These are phyloP conservation scores for Tuber indicum DNA, from an alignment of 495 filamentous ascomycete species.

Conservation along the genomic window DNA sequence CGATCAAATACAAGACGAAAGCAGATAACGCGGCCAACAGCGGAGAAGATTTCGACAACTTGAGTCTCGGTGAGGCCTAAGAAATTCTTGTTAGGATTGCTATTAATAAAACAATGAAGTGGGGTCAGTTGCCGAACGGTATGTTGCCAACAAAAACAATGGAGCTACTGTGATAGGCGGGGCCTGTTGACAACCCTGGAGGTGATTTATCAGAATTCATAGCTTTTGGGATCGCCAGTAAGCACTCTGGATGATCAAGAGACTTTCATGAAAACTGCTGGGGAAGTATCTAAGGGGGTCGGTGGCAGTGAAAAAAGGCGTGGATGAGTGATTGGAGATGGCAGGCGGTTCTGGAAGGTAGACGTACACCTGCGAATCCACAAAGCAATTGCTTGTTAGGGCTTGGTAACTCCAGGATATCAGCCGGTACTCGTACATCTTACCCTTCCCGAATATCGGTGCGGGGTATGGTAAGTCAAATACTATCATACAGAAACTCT, in stretches of 20 bases:
- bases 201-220: background rate
- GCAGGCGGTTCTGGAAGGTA: background rate
- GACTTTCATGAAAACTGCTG: background rate
- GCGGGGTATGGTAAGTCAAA: background rate
- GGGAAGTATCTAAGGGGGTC: background rate
- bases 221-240: background rate
- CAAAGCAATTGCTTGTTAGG: background rate
- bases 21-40: constrained; percentile 75
- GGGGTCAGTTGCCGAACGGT: constrained; percentile 54
- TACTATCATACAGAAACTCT: background rate
- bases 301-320: background rate
- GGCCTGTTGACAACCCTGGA: constrained; percentile 5
- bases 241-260: background rate
- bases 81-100: constrained; percentile 9
- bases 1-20: constrained; percentile 92
- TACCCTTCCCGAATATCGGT: background rate
- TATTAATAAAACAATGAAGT: background rate
- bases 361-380: background rate
- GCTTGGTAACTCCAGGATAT: background rate
- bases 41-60: constrained; percentile 80
- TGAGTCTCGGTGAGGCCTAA: constrained; percentile 86
- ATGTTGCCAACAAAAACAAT: constrained; percentile 78
- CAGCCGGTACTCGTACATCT: background rate
- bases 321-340: background rate
- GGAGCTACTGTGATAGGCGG: constrained; percentile 13